phyloP scores from a whole-genome alignment of 164 flowering plant species.

The Euptelea pleiosperma region DNA sequence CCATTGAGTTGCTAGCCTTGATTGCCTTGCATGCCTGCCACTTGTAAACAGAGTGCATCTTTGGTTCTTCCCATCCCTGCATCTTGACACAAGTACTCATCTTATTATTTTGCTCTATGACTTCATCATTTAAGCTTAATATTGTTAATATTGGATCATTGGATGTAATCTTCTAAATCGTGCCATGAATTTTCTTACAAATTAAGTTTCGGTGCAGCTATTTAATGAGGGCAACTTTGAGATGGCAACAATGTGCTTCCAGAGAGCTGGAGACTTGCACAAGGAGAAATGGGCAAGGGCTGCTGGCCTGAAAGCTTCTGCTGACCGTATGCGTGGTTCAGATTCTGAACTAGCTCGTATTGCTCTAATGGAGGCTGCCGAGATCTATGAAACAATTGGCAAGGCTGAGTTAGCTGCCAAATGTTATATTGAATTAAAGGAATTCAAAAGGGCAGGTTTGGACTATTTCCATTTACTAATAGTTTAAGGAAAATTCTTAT shows the following conservation, averaged over 20 bases:
- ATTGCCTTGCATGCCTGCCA: too few relatives aligned
- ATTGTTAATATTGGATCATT: too few relatives aligned
- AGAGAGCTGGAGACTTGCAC: slow-evolving; percentile 57
- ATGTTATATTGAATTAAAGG: slow-evolving; percentile 50
- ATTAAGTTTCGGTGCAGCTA: slow-evolving; percentile 38
- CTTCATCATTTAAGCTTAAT: too few relatives aligned
- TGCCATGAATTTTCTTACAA: not conserved
- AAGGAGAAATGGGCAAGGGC: slow-evolving; percentile 61
- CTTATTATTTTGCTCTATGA: too few relatives aligned
- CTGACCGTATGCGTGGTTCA: slow-evolving; percentile 36
- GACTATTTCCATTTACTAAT: not conserved
- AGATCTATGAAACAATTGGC: slow-evolving; percentile 57
- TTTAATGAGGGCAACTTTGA: slow-evolving; percentile 54
- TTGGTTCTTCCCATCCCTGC: too few relatives aligned
- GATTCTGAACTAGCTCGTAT: slow-evolving; percentile 37
- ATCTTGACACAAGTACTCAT: too few relatives aligned
- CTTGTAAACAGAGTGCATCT: too few relatives aligned
- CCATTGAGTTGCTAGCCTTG: too few relatives aligned
- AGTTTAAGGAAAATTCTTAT: too few relatives aligned
- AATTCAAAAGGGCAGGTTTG: slow-evolving; percentile 59
- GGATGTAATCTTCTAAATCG: too few relatives aligned
- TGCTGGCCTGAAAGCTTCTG: slow-evolving; percentile 46
- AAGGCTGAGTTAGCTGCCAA: slow-evolving; percentile 56
- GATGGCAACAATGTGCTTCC: slow-evolving; percentile 79
- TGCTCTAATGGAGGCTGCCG: slow-evolving; percentile 51